phyloP scores from a whole-genome alignment of 805 yeast species.

The Yarrowia sp. region DNA sequence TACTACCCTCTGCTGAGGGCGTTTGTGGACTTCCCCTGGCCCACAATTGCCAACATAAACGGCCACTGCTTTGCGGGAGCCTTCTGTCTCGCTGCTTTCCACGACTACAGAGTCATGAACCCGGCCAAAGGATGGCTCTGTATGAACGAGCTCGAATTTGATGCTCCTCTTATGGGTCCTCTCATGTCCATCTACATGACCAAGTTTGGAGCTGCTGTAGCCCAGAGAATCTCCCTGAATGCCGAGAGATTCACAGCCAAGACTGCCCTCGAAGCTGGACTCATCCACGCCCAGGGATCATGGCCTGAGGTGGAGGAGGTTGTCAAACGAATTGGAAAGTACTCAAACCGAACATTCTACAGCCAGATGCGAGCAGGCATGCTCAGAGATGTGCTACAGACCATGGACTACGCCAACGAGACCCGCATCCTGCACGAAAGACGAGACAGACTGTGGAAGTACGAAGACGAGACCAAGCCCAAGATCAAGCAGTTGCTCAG shows the following conservation, averaged over 20 bases:
- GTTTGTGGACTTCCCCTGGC: slow-evolving; percentile 42
- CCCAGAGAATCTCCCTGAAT: slow-evolving; percentile 38
- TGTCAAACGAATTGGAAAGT: slow-evolving; percentile 30
- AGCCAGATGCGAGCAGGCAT: slow-evolving; percentile 8
- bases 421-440: not conserved
- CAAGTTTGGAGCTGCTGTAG: slow-evolving; percentile 35
- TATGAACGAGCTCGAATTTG: slow-evolving; percentile 43
- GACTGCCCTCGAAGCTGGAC: slow-evolving; percentile 35
- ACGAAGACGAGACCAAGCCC: slow-evolving; percentile 7
- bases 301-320: slow-evolving; percentile 38
- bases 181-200: slow-evolving; percentile 40
- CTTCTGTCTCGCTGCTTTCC: slow-evolving; percentile 41
- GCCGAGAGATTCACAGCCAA: slow-evolving; percentile 40
- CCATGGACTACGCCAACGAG: slow-evolving; percentile 5
- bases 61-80: slow-evolving; percentile 47
- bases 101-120: slow-evolving; percentile 45
- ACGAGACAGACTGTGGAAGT: slow-evolving; percentile 23
- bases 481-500: not conserved
- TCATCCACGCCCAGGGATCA: slow-evolving; percentile 40
- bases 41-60: slow-evolving; percentile 42
- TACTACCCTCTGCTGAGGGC: slow-evolving; percentile 39
- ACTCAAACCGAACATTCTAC: slow-evolving; percentile 1
- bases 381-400: not conserved
- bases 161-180: slow-evolving; percentile 41
- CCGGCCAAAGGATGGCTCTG: slow-evolving; percentile 42